Evolutionary conservation across 1,284 basidiomycete genomes (phyloP).

Genomic region (Heterobasidion irregulare): DNA sequence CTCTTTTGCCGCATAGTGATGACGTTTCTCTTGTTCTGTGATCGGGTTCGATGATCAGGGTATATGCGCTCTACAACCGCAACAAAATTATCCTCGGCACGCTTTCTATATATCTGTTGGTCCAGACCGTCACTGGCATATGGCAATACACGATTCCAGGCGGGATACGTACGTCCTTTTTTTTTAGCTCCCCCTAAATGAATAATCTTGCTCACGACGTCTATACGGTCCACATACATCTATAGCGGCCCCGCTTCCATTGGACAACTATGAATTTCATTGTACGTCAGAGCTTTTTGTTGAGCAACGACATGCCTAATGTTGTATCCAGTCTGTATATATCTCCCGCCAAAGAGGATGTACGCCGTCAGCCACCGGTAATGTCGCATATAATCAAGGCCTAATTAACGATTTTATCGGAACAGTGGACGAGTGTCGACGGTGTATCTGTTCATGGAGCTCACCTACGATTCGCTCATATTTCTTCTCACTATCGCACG

Average conservation of each 20-base stretch:
- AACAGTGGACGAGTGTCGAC: conserved; percentile 9
- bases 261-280: conserved; percentile 13
- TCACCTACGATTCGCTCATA: conserved; percentile 10
- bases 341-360: conserved; percentile 11
- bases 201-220: neutral
- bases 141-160: conserved; percentile 11
- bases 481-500: conserved; percentile 12
- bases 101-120: conserved; percentile 2
- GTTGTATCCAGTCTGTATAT: conserved; percentile 10
- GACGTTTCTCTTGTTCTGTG: no score
- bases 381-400: no score
- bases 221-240: neutral
- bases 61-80: conserved; percentile 13
- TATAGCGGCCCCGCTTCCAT: conserved; percentile 9
- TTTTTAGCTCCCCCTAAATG: neutral
- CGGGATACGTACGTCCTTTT: conserved; percentile 4
- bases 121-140: conserved; percentile 8
- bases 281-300: conserved; percentile 3
- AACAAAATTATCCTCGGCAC: conserved; percentile 8
- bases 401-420: neutral
- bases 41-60: conserved; percentile 1
- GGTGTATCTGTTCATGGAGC: conserved; percentile 12
- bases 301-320: neutral
- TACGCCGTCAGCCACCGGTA: neutral
- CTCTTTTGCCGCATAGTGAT: no score